phyloP scores from a whole-genome alignment of 345 rosid species.

The Cardamine occulta region DNA sequence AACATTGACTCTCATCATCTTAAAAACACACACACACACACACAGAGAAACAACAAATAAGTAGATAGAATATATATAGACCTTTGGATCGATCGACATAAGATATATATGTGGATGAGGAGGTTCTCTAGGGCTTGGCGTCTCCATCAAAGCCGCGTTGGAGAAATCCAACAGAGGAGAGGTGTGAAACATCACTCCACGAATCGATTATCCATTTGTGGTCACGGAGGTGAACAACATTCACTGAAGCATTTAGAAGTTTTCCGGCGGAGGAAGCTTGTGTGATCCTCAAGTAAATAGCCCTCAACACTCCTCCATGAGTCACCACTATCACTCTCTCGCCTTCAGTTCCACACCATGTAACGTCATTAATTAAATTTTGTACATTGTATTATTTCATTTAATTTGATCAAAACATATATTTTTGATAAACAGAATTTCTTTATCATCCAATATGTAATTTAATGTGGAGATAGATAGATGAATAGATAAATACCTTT shows the following conservation, averaged over 20 bases:
- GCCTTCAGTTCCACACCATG: constrained; percentile 26
- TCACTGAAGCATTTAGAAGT: constrained; percentile 44
- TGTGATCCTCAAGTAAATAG: constrained; percentile 41
- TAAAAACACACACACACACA: not conserved
- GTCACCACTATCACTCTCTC: constrained; percentile 47
- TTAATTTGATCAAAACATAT: too few relatives aligned
- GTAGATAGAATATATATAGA: not conserved
- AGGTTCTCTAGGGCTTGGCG: constrained; percentile 30
- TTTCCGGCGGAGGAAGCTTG: constrained; percentile 44
- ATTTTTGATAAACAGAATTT: too few relatives aligned
- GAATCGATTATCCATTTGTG: constrained; percentile 39
- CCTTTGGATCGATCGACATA: not conserved
- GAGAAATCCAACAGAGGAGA: constrained; percentile 43
- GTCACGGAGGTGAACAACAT: constrained; percentile 35
- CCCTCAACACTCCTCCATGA: constrained; percentile 49
- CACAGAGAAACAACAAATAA: constrained; percentile 6
- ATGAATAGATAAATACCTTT: constrained; percentile 19
- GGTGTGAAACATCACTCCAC: constrained; percentile 46
- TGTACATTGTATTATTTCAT: not conserved
- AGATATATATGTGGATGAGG: not conserved
- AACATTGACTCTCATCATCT: constrained; percentile 5
- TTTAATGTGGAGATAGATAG: not conserved
- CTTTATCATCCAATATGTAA: not conserved
- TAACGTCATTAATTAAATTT: not conserved
- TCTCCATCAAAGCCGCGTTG: constrained; percentile 49